Conservation (phyloP, 2,329 filamentous ascomycete species). For the Penicillium sp. region DNA sequence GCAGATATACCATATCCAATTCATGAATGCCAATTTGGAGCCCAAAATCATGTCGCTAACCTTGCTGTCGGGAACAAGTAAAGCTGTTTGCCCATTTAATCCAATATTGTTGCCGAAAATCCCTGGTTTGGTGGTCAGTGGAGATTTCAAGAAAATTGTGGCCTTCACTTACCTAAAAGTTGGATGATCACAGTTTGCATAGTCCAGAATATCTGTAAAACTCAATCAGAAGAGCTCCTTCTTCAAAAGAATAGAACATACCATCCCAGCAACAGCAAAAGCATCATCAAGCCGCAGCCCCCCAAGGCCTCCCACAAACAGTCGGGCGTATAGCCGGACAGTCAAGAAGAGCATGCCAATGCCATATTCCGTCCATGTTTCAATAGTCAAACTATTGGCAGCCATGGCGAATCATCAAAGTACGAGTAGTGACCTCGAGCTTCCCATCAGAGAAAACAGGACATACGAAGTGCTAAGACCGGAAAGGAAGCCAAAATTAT, state of each 20-base stretch:
- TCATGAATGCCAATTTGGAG: constrained; percentile 32
- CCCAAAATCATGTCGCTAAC: constrained; percentile 25
- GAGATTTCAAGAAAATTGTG: too few relatives aligned
- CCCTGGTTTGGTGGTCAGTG: too few relatives aligned
- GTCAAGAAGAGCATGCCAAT: constrained; percentile 17
- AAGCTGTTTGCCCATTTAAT: constrained; percentile 24
- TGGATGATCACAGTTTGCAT: constrained; percentile 15
- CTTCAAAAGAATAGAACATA: not conserved
- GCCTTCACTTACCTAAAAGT: constrained; percentile 3
- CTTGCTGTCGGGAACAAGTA: constrained; percentile 25
- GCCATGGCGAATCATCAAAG: not conserved
- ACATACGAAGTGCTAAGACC: too few relatives aligned
- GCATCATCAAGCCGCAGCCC: constrained; percentile 17
- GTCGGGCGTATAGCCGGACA: constrained; percentile 13
- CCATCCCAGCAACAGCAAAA: constrained; percentile 18
- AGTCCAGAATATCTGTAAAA: constrained; percentile 14
- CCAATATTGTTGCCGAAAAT: constrained; percentile 29
- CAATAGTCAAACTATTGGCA: constrained; percentile 9
- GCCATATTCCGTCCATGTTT: constrained; percentile 21
- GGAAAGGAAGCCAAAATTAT: too few relatives aligned
- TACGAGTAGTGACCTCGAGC: too few relatives aligned
- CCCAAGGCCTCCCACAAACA: constrained; percentile 10
- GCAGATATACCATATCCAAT: constrained; percentile 37
- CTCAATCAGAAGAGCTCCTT: too few relatives aligned
- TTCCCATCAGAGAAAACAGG: too few relatives aligned